Conservation (phyloP, 306 rosid genomes). For the Vicia faba region DNA sequence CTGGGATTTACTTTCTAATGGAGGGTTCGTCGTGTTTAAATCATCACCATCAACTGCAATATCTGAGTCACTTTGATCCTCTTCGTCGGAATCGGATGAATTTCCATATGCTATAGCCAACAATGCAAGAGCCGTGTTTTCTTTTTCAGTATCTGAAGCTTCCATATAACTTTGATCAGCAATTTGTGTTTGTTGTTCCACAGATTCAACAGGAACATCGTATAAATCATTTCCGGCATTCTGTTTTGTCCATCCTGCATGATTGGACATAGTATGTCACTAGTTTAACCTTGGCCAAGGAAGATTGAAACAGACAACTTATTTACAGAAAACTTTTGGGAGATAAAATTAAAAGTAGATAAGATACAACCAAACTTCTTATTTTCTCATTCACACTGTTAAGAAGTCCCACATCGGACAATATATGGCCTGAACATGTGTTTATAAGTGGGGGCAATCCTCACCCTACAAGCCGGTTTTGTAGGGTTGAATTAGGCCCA, state of each 20-base stretch:
- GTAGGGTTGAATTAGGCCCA: no score
- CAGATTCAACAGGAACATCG: slow-evolving; percentile 53
- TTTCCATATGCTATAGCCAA: slow-evolving; percentile 85
- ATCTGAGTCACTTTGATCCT: slow-evolving; percentile 53
- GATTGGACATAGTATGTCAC: slow-evolving; percentile 23
- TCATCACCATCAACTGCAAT: slow-evolving; percentile 44
- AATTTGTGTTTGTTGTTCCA: slow-evolving; percentile 36
- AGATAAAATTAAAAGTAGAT: not conserved
- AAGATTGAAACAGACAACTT: slow-evolving; percentile 10
- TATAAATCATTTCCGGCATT: slow-evolving; percentile 44
- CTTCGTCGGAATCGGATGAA: slow-evolving; percentile 89
- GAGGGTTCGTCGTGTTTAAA: slow-evolving; percentile 40
- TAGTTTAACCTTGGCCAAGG: slow-evolving; percentile 26
- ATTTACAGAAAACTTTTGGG: not conserved
- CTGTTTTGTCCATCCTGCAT: slow-evolving; percentile 58
- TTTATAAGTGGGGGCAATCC: no score
- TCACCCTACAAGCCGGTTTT: no score
- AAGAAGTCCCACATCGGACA: no score
- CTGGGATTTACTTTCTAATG: slow-evolving; percentile 52
- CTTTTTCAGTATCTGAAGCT: slow-evolving; percentile 47
- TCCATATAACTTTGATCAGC: slow-evolving; percentile 42
- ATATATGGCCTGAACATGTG: no score
- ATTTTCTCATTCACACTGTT: slow-evolving; percentile 19
- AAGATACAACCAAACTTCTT: slow-evolving; percentile 13
- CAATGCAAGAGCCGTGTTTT: slow-evolving; percentile 79